These are phyloP conservation scores for Syncephalis plumigaleata DNA, from an alignment of 371 early-diverging fungal genomes.

Conservation along the genomic window DNA sequence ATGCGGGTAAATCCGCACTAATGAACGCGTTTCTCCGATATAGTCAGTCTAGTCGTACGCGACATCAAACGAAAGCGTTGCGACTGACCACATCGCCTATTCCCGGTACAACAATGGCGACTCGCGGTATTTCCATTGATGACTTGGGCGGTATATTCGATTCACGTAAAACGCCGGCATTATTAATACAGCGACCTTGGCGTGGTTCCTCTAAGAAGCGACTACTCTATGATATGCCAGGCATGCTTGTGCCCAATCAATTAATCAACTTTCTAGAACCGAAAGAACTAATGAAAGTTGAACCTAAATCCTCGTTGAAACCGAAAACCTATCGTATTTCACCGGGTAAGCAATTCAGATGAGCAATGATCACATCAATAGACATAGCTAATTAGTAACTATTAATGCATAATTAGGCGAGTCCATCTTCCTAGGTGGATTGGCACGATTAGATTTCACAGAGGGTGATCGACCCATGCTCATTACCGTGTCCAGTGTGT, in stretches of 20 bases:
- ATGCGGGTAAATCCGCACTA: conserved; percentile 54
- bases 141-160: conserved; percentile 18
- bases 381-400: background rate
- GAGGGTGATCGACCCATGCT: conserved; percentile 20
- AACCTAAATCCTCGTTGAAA: conserved; percentile 19
- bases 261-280: conserved; percentile 21
- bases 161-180: too few relatives aligned
- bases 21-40: conserved; percentile 34
- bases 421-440: conserved; percentile 35
- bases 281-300: conserved; percentile 25
- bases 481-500: conserved; percentile 32
- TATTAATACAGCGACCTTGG: too few relatives aligned
- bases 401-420: conserved; percentile 20
- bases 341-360: conserved; percentile 11
- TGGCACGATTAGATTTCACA: conserved; percentile 37
- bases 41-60: conserved; percentile 15
- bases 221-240: conserved; percentile 46
- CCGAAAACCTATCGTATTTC: conserved; percentile 33
- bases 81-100: conserved; percentile 26
- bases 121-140: conserved; percentile 30
- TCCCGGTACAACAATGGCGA: conserved; percentile 54
- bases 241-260: conserved; percentile 36
- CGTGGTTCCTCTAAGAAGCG: conserved; percentile 8
- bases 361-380: background rate
- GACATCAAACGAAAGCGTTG: conserved; percentile 21